Evolutionary conservation across 2,329 filamentous ascomycete species (phyloP), one percentile per base, ranked within the genome.

Genomic region (Penicillium sp.): DNA sequence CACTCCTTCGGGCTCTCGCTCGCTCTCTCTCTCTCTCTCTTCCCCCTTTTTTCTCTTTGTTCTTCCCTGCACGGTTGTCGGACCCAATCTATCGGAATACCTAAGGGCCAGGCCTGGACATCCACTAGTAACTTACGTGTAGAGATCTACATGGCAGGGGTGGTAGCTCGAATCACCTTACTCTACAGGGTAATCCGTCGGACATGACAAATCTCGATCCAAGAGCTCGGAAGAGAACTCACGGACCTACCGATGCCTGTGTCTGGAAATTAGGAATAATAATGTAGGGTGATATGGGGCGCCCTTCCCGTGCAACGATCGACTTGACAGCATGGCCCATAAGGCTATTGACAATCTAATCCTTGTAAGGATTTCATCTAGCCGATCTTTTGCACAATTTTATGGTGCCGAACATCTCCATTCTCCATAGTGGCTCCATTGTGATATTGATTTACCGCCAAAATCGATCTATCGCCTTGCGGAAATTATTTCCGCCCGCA

Each of bases 181-280:
- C n/a, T 39, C 35, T n/a, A 39, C n/a, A 10, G 8, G 7, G 19
- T 42, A 42, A 42, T 13, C 5, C 39, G n/a, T 21, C n/a, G n/a
- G 10, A 10, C 13, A 26, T 37, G 39, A 47, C 50, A 50, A 39
- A 48, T 47, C 9, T 29, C 13, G 33, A 29, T n/a, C 35, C 16
- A 33, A 33, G 22, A 16, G 11, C 14, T 33, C 27, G 50, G 37
- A 24, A 35, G 13, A 50, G 50, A 24, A 54, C 48, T 52, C 56
- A 54, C 58, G 58, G 58, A 54, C 56, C 50, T 51, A 47, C 56
- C 50, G 50, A 59, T 52, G 54, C 53, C 39, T 35, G 43, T 49
- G 42, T 45, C 52, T 50, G 33, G 16, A 43, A 50, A n/a, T 43
- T 31, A 45, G 42, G 26, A 11, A 45, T 19, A 42, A 42, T 27